Evolutionary conservation across 164 flowering plant species (phyloP), one percentile per base, ranked within the genome.

Genomic region (Euptelea pleiosperma): DNA sequence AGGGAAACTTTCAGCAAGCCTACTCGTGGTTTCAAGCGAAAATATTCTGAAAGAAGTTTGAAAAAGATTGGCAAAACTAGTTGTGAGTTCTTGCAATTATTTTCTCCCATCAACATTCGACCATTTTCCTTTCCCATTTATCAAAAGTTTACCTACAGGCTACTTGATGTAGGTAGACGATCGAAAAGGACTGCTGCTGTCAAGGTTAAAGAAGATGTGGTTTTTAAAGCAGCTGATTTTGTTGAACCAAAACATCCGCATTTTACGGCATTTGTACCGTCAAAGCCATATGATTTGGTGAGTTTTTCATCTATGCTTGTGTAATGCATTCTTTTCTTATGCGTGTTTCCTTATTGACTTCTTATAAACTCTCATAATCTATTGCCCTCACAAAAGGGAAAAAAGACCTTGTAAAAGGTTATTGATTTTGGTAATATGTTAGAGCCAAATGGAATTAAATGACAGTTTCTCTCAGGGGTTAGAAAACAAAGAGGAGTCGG

Each of bases 201-300:
- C 14, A 37, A 50, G 25, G 28, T 18, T 14, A 42, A 6, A 35
- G 31, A 25, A 29, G 19, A 18, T 1, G 35, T 7, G 40, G 50
- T 15, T 34, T 21, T 43, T 50, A 39, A 59, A 41, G 42, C 66
- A 40, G 39, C 48, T 25, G 8, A 43, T 16, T 39, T 49, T 15
- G 19, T 43, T 10, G 19, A 16, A 43, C 47, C 57, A 0, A 44
- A 44, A 26, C 14, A 36, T 15, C 64, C 65, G 5, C 48, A 49
- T 50, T 64, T 70, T 33, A 60, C 29, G 0, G 18, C 14, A 37
- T 33, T 24, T 15, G 3, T 55, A 11, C 35, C 2, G 1, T 6
- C 11, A 22, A 51, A 8, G 3, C 45, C 16, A 4, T 16, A 47
- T 29, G 30, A 34, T 2, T 6, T 60, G 65, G 67, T 70, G 46